Evolutionary conservation across 345 rosid genomes (phyloP).

Genomic region (Aethionema arabicum): DNA sequence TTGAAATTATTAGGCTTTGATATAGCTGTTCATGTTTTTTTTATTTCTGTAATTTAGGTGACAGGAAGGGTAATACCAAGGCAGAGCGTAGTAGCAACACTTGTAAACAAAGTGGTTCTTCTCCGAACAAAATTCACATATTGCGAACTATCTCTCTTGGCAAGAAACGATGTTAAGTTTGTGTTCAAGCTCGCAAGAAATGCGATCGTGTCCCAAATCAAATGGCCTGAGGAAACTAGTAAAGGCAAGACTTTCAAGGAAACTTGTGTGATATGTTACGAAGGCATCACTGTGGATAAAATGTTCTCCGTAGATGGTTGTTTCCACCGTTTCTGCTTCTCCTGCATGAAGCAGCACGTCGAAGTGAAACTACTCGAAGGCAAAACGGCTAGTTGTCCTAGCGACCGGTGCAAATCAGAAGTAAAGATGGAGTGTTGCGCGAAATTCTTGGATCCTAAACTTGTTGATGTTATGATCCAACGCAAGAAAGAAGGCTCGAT

Average conservation of each 20-base stretch:
- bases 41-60: slow-evolving; percentile 47
- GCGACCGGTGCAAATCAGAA: slow-evolving; percentile 62
- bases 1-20: background rate
- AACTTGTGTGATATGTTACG: slow-evolving; percentile 71
- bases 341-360: slow-evolving; percentile 84
- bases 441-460: slow-evolving; percentile 60
- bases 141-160: slow-evolving; percentile 42
- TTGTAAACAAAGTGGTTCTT: slow-evolving; percentile 46
- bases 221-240: slow-evolving; percentile 47
- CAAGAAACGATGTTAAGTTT: slow-evolving; percentile 46
- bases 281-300: slow-evolving; percentile 47
- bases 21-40: slow-evolving; percentile 16
- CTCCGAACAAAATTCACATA: slow-evolving; percentile 46
- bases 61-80: slow-evolving; percentile 43
- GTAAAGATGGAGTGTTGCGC: slow-evolving; percentile 52
- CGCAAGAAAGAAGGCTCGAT: slow-evolving; percentile 69
- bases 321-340: slow-evolving; percentile 67
- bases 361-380: slow-evolving; percentile 72
- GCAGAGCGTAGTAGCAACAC: slow-evolving; percentile 44
- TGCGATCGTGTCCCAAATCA: slow-evolving; percentile 67
- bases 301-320: slow-evolving; percentile 73
- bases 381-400: slow-evolving; percentile 62
- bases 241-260: slow-evolving; percentile 48
- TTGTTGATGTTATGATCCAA: slow-evolving; percentile 52
- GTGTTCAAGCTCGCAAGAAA: slow-evolving; percentile 72